phyloP scores from a whole-genome alignment of 257 asterid genomes.

The Solanum rostratum region DNA sequence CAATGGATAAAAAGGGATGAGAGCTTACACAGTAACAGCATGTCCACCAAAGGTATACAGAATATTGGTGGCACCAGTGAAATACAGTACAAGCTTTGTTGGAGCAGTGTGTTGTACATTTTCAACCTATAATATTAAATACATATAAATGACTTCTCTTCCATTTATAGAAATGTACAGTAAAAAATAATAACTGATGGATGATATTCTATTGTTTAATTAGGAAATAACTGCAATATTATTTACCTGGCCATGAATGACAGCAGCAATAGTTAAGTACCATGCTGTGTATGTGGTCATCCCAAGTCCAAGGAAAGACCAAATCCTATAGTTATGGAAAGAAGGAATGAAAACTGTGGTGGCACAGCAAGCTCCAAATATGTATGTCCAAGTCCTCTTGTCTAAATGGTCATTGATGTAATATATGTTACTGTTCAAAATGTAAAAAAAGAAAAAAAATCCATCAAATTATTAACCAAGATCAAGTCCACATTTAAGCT shows the following conservation, averaged over 20 bases:
- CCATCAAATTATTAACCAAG: background rate
- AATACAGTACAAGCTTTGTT: slow-evolving; percentile 59
- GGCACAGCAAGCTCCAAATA: slow-evolving; percentile 98
- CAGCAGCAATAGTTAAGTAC: slow-evolving; percentile 71
- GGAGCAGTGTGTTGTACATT: slow-evolving; percentile 79
- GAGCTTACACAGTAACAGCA: slow-evolving; percentile 91
- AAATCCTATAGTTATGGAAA: slow-evolving; percentile 84
- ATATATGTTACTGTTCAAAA: slow-evolving; percentile 59
- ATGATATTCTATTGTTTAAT: background rate
- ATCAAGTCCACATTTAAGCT: background rate
- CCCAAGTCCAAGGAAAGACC: slow-evolving; percentile 96
- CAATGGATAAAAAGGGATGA: background rate
- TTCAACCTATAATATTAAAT: slow-evolving; percentile 31
- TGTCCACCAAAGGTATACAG: slow-evolving; percentile 96
- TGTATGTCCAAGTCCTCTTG: slow-evolving; percentile 98
- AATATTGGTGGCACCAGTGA: slow-evolving; percentile 96
- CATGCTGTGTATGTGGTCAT: slow-evolving; percentile 98
- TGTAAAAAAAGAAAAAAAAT: no score
- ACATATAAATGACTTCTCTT: background rate
- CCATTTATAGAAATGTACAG: background rate
- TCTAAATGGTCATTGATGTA: slow-evolving; percentile 84
- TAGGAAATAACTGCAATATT: background rate
- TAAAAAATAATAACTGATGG: background rate
- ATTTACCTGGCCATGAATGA: slow-evolving; percentile 74
- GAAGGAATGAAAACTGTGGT: slow-evolving; percentile 94